Base-by-base conservation (phyloP, 331 rosid species). In the Quercus tomentella region DNA sequence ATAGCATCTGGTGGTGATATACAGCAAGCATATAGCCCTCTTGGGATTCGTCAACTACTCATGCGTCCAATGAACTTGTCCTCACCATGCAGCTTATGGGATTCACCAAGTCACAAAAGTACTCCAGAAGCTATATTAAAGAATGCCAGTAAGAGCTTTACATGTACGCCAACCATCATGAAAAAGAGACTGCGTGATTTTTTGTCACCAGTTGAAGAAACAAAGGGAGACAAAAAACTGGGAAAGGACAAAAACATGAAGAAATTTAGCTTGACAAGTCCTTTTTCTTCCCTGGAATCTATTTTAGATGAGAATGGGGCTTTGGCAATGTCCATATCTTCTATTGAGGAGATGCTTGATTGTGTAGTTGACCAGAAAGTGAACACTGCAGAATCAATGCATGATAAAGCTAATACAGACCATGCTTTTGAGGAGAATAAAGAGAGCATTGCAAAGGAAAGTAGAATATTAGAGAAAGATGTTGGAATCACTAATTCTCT, bases 21-120 rank as follows among this genome's bases (percentile, higher is more conserved):
- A 91, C 99, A 90, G 83, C 98, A 96, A 85, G 99, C 94, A 52
- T 96, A 90, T 74, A 96, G 99, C 81, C 99, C 99, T 14, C 89
- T 96, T 2, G 99, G 99, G 69, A 96, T 96, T 77, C 98, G 99
- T 72, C 97, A 88, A 86, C 89, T 93, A 33, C 89, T 90, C 91
- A 89, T 93, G 95, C 85, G 94, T 70, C 91, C 98, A 75, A 86
- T 88, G 91, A 93, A 92, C 87, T 89, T 90, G 81, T 91, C 90
- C 35, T 88, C 98, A 78, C 98, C 99, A 78, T 86, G 86, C 77
- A 96, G 90, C 87, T 78, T 92, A 77, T 92, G 98, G 97, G 96
- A 96, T 72, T 93, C 98, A 2, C 99, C 99, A 63, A 78, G 91
- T 79, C 90, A 78, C 5, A 89, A 86, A 75, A 79, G 77, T 80